phyloP scores from a whole-genome alignment of 202 grass and related monocot genomes.

The Digitaria exilis region DNA sequence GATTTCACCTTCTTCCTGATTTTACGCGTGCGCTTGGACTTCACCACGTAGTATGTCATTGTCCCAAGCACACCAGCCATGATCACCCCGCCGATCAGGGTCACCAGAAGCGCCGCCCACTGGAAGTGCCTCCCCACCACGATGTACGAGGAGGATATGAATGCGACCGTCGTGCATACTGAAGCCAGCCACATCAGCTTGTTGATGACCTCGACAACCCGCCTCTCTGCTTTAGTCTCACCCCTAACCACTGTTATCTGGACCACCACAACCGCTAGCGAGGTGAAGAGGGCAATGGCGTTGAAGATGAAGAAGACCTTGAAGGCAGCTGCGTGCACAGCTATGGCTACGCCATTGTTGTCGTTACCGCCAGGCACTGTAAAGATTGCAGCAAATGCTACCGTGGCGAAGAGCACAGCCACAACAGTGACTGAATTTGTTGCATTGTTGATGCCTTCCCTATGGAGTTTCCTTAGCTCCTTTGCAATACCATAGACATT shows the following conservation, averaged over 20 bases:
- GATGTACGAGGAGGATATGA: constrained; percentile 95
- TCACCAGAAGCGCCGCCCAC: constrained; percentile 90
- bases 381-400: constrained; percentile 97
- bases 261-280: constrained; percentile 95
- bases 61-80: constrained; percentile 90
- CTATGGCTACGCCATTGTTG: constrained; percentile 47
- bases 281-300: constrained; percentile 91
- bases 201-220: constrained; percentile 89
- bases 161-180: constrained; percentile 91
- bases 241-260: constrained; percentile 97
- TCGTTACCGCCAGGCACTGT: constrained; percentile 78
- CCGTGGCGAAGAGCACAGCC: constrained; percentile 90
- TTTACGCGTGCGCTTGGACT: constrained; percentile 70
- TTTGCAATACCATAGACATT: constrained; percentile 94
- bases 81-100: constrained; percentile 80
- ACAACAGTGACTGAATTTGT: constrained; percentile 97
- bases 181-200: constrained; percentile 99
- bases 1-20: constrained; percentile 78
- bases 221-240: constrained; percentile 92
- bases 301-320: constrained; percentile 98
- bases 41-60: constrained; percentile 97
- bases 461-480: constrained; percentile 82
- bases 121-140: constrained; percentile 68
- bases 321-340: constrained; percentile 56
- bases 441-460: constrained; percentile 96